Evolutionary conservation across 1,284 basidiomycete genomes (phyloP).

Genomic region (Fomes fomentarius): DNA sequence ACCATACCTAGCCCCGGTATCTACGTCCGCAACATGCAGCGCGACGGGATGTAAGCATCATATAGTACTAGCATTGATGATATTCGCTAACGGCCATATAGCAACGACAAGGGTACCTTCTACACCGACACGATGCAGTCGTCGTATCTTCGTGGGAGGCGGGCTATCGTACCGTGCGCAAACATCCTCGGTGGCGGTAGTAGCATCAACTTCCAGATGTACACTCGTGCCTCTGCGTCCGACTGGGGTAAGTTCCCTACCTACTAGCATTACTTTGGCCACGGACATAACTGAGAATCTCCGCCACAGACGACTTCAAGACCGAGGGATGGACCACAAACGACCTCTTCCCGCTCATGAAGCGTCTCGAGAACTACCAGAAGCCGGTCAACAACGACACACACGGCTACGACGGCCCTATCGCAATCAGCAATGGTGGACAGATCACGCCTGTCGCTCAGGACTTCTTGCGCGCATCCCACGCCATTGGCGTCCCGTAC

Average conservation of each 20-base stretch:
- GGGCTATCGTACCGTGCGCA: conserved; percentile 72
- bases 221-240: conserved; percentile 70
- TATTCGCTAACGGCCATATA: conserved; percentile 25
- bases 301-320: conserved; percentile 68
- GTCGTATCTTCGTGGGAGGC: conserved; percentile 60
- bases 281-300: not conserved
- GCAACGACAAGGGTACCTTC: conserved; percentile 76
- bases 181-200: conserved; percentile 59
- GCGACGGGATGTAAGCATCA: conserved; percentile 58
- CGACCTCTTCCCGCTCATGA: conserved; percentile 74
- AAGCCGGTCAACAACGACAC: conserved; percentile 61
- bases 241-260: conserved; percentile 60
- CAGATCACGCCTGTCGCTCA: conserved; percentile 63
- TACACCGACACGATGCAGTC: conserved; percentile 65
- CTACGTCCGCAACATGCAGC: conserved; percentile 71
- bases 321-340: conserved; percentile 67
- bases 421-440: conserved; percentile 72
- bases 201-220: conserved; percentile 79
- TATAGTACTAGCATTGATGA: not conserved
- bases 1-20: conserved; percentile 55
- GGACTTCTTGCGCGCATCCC: conserved; percentile 68
- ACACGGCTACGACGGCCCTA: conserved; percentile 72
- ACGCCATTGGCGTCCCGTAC: conserved; percentile 65
- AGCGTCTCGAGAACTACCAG: conserved; percentile 78
- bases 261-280: not conserved